These are phyloP conservation scores for Nicotiana tabacum DNA, from an alignment of 257 asterid species.

Conservation along the genomic window DNA sequence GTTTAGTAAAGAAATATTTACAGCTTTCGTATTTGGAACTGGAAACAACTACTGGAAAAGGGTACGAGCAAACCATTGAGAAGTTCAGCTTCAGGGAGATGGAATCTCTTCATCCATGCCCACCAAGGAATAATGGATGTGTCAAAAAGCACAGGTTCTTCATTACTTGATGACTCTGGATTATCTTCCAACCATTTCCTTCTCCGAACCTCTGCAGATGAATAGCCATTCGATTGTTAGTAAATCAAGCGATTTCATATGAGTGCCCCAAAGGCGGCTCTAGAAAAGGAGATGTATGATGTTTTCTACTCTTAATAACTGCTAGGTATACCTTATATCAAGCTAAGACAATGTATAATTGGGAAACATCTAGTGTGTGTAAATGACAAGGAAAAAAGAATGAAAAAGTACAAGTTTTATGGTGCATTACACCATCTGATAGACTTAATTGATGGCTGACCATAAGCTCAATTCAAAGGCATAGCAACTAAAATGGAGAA, in stretches of 20 bases:
- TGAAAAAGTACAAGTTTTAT: background rate
- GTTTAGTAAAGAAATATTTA: background rate
- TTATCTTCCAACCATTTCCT: constrained; percentile 82
- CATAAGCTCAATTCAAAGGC: background rate
- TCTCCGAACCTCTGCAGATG: constrained; percentile 80
- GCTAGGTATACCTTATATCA: background rate
- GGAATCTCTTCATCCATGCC: constrained; percentile 96
- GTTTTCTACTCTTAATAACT: background rate
- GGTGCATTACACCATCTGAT: background rate
- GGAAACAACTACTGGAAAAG: background rate
- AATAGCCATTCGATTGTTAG: background rate
- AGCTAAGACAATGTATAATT: background rate
- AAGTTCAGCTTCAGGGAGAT: constrained; percentile 97
- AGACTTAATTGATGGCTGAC: background rate
- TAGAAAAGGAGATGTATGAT: background rate
- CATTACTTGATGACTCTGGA: constrained; percentile 84
- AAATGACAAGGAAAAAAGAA: background rate
- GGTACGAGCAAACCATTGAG: constrained; percentile 61
- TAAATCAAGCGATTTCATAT: background rate
- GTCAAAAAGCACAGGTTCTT: constrained; percentile 69
- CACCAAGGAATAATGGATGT: constrained; percentile 96
- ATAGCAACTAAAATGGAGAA: too few species aligned
- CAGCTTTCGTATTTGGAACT: background rate
- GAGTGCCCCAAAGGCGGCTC: background rate
- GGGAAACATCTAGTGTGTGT: background rate